Percentiles rank a stretch among this genome's conserved stretches.
phyloP scores from a whole-genome alignment of 176 grass and related monocot genomes.

The Carex cristatella region DNA sequence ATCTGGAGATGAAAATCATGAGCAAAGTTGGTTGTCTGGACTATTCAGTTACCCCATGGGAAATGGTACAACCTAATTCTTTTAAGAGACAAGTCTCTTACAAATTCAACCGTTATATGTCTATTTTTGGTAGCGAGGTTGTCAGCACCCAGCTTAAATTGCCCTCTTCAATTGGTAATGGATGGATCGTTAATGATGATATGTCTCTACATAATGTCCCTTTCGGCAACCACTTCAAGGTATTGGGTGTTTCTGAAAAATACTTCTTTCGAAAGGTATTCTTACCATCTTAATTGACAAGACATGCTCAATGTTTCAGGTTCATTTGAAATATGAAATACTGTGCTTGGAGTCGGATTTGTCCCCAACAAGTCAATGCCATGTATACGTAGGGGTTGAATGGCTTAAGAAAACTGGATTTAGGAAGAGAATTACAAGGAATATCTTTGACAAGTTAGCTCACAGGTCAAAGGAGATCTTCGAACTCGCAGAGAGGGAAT shows the following conservation, averaged over 20 bases:
- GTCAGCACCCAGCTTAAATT: constrained; percentile 55
- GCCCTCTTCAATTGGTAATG: constrained; percentile 34
- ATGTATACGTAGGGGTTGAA: constrained; percentile 59
- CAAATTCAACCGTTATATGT: constrained; percentile 74
- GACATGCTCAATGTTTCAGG: constrained; percentile 25
- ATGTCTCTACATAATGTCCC: constrained; percentile 64
- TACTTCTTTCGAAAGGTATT: background rate
- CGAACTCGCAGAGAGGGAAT: constrained; percentile 58
- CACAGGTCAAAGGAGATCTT: constrained; percentile 66
- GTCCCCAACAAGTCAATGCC: constrained; percentile 35
- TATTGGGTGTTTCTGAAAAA: background rate
- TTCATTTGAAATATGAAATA: constrained; percentile 57
- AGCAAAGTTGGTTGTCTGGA: constrained; percentile 60
- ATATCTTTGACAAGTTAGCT: constrained; percentile 66
- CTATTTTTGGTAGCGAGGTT: constrained; percentile 76
- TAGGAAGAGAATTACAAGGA: constrained; percentile 54
- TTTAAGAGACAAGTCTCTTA: constrained; percentile 56
- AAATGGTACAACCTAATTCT: constrained; percentile 29
- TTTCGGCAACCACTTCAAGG: constrained; percentile 66
- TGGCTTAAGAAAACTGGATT: constrained; percentile 72
- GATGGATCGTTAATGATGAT: constrained; percentile 62
- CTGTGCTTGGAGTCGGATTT: background rate
- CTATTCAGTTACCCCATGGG: constrained; percentile 56
- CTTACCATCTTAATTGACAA: background rate
- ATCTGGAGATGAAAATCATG: constrained; percentile 56